phyloP scores from a whole-genome alignment of 495 filamentous ascomycete species.

The Pseudoneurospora amorphoporcata region DNA sequence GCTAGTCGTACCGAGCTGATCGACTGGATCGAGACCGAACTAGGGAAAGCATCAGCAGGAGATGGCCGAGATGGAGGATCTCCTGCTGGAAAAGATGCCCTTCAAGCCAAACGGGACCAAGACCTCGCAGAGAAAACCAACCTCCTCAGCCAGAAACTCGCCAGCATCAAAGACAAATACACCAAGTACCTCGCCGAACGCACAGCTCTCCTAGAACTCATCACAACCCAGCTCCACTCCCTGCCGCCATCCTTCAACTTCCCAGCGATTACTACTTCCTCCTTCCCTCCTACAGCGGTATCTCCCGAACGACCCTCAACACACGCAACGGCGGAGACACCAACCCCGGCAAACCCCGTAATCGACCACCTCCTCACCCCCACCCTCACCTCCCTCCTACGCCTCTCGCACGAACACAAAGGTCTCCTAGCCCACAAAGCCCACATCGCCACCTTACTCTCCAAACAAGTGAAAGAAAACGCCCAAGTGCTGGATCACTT shows the following conservation, averaged over 20 bases:
- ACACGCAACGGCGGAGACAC: slow-evolving; percentile 8
- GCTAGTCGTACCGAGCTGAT: slow-evolving; percentile 55
- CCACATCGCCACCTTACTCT: slow-evolving; percentile 46
- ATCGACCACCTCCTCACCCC: slow-evolving; percentile 36
- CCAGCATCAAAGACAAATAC: slow-evolving; percentile 41
- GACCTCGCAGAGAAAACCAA: slow-evolving; percentile 18
- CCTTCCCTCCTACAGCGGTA: slow-evolving; percentile 11
- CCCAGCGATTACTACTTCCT: background rate
- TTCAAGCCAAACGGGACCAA: slow-evolving; percentile 13
- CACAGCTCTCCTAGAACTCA: slow-evolving; percentile 31
- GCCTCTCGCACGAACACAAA: slow-evolving; percentile 52
- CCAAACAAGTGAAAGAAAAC: slow-evolving; percentile 49
- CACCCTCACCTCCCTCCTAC: slow-evolving; percentile 43
- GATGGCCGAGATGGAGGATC: slow-evolving; percentile 23
- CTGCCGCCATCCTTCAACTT: background rate
- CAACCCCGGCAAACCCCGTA: slow-evolving; percentile 4
- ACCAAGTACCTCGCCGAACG: slow-evolving; percentile 33
- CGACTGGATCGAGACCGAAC: slow-evolving; percentile 60
- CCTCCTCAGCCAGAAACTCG: slow-evolving; percentile 36
- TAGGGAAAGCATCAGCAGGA: slow-evolving; percentile 40
- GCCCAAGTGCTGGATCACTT: slow-evolving; percentile 48
- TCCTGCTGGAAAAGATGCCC: slow-evolving; percentile 26
- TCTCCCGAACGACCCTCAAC: slow-evolving; percentile 15
- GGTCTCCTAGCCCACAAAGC: slow-evolving; percentile 53
- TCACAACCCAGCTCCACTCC: slow-evolving; percentile 9